Evolutionary conservation across 73 alveolate species (phyloP).

Genomic region (Symbiodinium pilosum): DNA sequence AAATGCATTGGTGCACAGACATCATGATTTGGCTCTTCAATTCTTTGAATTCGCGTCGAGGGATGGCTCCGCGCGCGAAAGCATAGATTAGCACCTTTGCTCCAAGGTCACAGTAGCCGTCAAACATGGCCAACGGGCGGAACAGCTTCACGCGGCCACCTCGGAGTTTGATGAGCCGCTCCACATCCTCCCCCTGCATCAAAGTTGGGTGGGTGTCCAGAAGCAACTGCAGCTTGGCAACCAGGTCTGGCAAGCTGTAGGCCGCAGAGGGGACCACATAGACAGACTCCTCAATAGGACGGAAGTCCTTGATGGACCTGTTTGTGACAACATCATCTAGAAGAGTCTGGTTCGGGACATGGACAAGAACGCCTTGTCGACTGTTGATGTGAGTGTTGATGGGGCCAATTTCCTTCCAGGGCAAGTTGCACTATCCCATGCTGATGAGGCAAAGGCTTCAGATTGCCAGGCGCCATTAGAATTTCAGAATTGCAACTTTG

Average conservation of each 20-base stretch:
- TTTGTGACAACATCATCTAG: conserved; percentile 57
- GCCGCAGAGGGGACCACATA: conserved; percentile 10
- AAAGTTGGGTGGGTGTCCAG: conserved; percentile 21
- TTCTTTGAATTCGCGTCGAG: conserved; percentile 29
- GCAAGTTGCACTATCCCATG: too few relatives aligned
- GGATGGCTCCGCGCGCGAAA: conserved; percentile 8
- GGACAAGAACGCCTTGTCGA: conserved; percentile 47
- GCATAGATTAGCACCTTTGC: conserved; percentile 36
- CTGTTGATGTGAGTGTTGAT: conserved; percentile 68
- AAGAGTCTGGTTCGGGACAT: conserved; percentile 46
- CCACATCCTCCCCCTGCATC: conserved; percentile 46
- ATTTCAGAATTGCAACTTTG: too few relatives aligned
- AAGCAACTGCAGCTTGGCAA: neutral
- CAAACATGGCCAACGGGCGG: conserved; percentile 54
- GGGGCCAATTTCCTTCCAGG: conserved; percentile 43
- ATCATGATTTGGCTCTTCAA: conserved; percentile 36
- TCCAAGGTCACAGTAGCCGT: conserved; percentile 45
- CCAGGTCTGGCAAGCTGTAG: neutral
- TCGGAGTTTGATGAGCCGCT: neutral
- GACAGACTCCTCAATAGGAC: conserved; percentile 33
- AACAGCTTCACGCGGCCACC: conserved; percentile 65
- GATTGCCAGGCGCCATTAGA: too few relatives aligned
- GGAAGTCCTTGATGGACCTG: conserved; percentile 62
- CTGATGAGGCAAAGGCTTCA: too few relatives aligned
- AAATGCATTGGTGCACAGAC: neutral